Base-by-base conservation (phyloP, 208 protist species). In the Wallacemonas rigidus region DNA sequence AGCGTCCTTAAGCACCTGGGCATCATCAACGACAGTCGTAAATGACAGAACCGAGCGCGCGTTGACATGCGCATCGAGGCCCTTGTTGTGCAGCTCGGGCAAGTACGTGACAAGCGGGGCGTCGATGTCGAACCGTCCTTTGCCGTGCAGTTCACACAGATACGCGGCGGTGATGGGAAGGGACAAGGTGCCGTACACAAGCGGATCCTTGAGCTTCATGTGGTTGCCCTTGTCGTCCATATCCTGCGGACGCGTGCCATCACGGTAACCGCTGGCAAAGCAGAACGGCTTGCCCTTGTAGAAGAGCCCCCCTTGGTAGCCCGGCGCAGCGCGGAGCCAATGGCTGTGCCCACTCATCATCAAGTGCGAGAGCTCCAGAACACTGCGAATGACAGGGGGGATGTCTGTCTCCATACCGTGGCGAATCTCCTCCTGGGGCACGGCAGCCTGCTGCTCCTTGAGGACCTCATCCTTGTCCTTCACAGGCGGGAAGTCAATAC, bases 191-290 rank as follows among this genome's bases (percentile, higher is more conserved):
- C 88, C 86, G 76, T 92, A 93, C 12, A 85, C 75, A 17, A 95
- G 80, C 35, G 90, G 88, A 72, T 95, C 90, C 67, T 90, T 90
- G 40, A 95, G 78, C 44, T 83, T 81, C 84, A 95, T 82, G 77
- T 90, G 83, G 76, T 95, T 94, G 8, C 87, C 88, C 71, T 93
- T 93, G 72, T 95, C 91, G n/a, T 95, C 88, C 73, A 83, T 80
- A 40, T 94, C 87, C 35, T 79, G 74, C 9, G 87, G 83, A 1
- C 87, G 86, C 15, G 64, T 79, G 2, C 85, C 74, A 74, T 95
- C 88, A 38, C 91, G 86, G 76, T 89, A 94, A 14, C 91, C 91
- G 68, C 85, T 87, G 7, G 91, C 79, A 67, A 93, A 94, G 76
- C 91, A 95, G 69, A 85, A 95, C 0, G 88, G 88, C 44, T 82